Evolutionary conservation across 2,329 filamentous ascomycete genomes (phyloP).

Genomic region (Huntiella moniliformis): DNA sequence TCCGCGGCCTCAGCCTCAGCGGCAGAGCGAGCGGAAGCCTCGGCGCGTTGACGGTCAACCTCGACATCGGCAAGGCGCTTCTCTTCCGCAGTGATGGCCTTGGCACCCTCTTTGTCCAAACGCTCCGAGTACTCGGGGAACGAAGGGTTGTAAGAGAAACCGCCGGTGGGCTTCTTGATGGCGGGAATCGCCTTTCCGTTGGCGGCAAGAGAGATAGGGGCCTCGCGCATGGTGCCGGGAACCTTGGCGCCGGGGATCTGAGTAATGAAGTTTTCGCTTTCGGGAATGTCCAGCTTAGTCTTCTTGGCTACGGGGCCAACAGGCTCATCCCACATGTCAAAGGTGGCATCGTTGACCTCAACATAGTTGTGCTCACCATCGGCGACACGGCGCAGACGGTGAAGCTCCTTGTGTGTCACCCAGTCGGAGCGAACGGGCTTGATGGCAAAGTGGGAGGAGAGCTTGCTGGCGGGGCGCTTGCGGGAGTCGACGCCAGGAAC

Average conservation of each 20-base stretch:
- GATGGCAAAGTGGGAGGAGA: conserved; percentile 51
- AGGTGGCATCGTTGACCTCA: conserved; percentile 40
- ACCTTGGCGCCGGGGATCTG: conserved; percentile 47
- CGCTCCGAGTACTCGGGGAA: conserved; percentile 73
- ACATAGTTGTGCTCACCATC: conserved; percentile 46
- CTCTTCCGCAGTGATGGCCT: conserved; percentile 61
- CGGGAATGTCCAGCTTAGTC: conserved; percentile 27
- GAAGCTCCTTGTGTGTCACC: conserved; percentile 69
- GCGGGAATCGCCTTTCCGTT: conserved; percentile 64
- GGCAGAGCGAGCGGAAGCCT: conserved; percentile 49
- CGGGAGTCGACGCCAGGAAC: conserved; percentile 60
- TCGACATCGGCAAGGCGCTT: conserved; percentile 50
- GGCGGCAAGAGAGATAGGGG: conserved; percentile 65
- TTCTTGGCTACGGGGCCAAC: conserved; percentile 18
- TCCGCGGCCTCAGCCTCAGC: conserved; percentile 59
- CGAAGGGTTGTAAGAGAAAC: conserved; percentile 80
- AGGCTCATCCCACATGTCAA: conserved; percentile 57
- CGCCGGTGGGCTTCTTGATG: conserved; percentile 59
- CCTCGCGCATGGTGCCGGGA: conserved; percentile 55
- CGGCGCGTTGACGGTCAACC: conserved; percentile 46
- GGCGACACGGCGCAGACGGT: conserved; percentile 59
- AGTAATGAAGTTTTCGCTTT: conserved; percentile 38
- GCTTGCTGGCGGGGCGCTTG: conserved; percentile 55
- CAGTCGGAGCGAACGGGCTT: conserved; percentile 66
- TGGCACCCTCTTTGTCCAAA: conserved; percentile 54